Base-by-base conservation (phyloP, 164 flowering plant genomes). In the Aristolochia contorta region DNA sequence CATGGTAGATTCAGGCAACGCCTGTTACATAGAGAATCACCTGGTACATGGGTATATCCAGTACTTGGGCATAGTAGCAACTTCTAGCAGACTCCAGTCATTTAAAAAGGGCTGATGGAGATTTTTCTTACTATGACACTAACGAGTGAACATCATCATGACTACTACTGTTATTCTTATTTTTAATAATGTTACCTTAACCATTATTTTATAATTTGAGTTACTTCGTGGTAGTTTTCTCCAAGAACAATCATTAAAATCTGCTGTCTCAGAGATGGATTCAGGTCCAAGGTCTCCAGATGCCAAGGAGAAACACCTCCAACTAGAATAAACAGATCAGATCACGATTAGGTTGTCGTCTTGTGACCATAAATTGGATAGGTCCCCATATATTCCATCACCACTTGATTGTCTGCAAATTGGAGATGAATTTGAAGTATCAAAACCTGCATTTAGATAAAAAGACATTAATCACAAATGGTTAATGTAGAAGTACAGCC, bases 231-330 rank as follows among this genome's bases (percentile, higher is more conserved):
- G 43, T 37, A 1, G 30, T 50, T 16, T 63, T 46, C 66, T 70
- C 83, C 72, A 69, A 79, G 80, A 78, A 62, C 75, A 64, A 72
- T 73, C 84, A 20, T 63, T 75, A 84, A 87, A 84, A 84, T 76
- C 78, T 72, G 79, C 68, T 67, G 80, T 74, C 84, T 77, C 60
- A 61, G 86, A 56, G 56, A 52, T 23, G 58, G 56, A 53, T 23
- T 24, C 56, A 27, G 20, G 23, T 27, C 21, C 13, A 62, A 18
- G 23, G 56, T 18, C 46, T n/a, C 20, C 18, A 21, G 51, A 21
- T 54, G 47, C 32, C 25, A 20, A 32, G 57, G 51, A 63, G n/a
- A 25, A 67, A 4, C 56, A 15, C 19, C 46, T 30, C 18, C 24
- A 8, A 4, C 16, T 21, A 16, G 14, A 32, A 32, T 23, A 45